Conservation (phyloP, 805 yeast species). For the Wickerhamomyces rabaulensis region DNA sequence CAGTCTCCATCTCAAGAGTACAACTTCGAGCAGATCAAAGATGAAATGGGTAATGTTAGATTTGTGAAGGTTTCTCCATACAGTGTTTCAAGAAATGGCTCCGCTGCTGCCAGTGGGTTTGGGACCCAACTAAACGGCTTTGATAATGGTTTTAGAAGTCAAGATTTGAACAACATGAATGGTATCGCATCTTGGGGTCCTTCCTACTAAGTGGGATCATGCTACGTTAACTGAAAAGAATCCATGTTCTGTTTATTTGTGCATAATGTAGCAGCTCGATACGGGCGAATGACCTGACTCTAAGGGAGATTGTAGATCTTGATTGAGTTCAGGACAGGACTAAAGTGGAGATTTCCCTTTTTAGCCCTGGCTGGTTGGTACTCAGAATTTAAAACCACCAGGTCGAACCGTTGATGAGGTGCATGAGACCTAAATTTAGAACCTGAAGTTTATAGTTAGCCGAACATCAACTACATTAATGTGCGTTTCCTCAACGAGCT, state of each 20-base stretch:
- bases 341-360: too few species aligned
- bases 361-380: too few species aligned
- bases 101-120: not conserved
- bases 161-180: not conserved
- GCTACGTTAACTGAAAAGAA: not conserved
- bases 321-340: too few species aligned
- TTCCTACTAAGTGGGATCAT: not conserved
- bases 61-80: slow-evolving; percentile 11
- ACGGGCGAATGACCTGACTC: too few species aligned
- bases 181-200: slow-evolving; percentile 2
- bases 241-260: not conserved
- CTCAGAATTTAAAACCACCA: too few species aligned
- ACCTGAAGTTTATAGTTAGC: not conserved
- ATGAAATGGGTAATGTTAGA: slow-evolving; percentile 9
- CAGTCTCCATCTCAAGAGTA: slow-evolving; percentile 10
- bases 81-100: not conserved
- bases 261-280: not conserved
- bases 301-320: too few species aligned
- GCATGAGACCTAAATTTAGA: not conserved
- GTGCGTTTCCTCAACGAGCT: too few species aligned
- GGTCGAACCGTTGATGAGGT: not conserved
- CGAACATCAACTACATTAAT: not conserved
- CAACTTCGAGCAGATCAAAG: slow-evolving; percentile 9
- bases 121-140: not conserved
- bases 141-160: not conserved